A percentile compares a stretch with the other conserved stretches of the same genome.
These are phyloP conservation scores for Metschnikowia cubensis DNA, from an alignment of 805 yeast genomes.

Conservation along the genomic window DNA sequence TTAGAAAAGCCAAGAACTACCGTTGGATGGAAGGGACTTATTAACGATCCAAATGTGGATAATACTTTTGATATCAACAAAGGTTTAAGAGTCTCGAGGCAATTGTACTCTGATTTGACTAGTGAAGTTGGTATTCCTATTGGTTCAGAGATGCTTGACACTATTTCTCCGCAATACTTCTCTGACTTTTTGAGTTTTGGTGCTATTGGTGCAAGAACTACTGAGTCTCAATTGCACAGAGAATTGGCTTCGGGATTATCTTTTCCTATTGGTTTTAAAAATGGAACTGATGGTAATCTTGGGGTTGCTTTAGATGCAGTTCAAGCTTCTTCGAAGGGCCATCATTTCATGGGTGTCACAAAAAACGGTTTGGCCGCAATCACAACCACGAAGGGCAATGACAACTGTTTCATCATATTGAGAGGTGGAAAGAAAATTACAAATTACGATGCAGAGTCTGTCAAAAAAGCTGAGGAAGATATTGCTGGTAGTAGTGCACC, in stretches of 20 bases:
- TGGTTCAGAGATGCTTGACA: slow-evolving; percentile 97
- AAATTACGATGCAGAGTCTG: slow-evolving; percentile 76
- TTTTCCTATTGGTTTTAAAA: slow-evolving; percentile 97
- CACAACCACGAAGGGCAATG: slow-evolving; percentile 91
- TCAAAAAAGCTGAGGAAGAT: slow-evolving; percentile 50
- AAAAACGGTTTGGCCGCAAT: slow-evolving; percentile 96
- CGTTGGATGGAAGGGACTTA: slow-evolving; percentile 98
- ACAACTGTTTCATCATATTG: slow-evolving; percentile 83
- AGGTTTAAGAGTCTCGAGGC: slow-evolving; percentile 86
- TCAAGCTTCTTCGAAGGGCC: slow-evolving; percentile 87
- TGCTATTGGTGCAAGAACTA: slow-evolving; percentile 98
- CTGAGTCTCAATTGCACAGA: slow-evolving; percentile 96
- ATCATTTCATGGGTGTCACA: slow-evolving; percentile 91
- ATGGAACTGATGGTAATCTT: slow-evolving; percentile 94
- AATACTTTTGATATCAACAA: slow-evolving; percentile 90
- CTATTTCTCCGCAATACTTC: slow-evolving; percentile 93
- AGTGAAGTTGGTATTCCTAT: slow-evolving; percentile 67
- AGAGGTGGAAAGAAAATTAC: slow-evolving; percentile 96
- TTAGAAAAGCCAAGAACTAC: slow-evolving; percentile 98
- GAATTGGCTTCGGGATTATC: slow-evolving; percentile 95
- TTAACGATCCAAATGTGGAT: slow-evolving; percentile 95
- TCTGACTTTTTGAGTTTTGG: slow-evolving; percentile 93
- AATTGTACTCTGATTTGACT: slow-evolving; percentile 79
- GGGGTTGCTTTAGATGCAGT: slow-evolving; percentile 95
- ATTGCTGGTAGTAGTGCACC: slow-evolving; percentile 45